A percentile compares a stretch with the other conserved stretches of the same genome.
Conservation (phyloP, 106 monocot genomes). For the Phalaenopsis aphrodite region DNA sequence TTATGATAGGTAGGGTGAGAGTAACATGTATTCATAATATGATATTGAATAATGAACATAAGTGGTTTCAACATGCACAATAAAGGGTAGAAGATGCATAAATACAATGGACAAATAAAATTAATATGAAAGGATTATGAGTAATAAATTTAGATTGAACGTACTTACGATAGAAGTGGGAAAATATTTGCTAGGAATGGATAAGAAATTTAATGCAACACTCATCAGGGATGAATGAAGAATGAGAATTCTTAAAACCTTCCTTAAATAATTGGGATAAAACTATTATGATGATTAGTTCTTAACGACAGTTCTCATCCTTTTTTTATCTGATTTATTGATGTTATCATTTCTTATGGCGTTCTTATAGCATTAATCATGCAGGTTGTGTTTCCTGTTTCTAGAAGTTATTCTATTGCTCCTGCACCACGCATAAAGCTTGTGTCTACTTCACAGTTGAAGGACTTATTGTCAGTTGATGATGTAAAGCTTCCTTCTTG, state of each 20-base stretch:
- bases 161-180: neutral
- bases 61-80: too few relatives aligned
- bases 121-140: too few relatives aligned
- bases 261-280: neutral
- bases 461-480: slow-evolving; percentile 52
- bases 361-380: slow-evolving; percentile 10
- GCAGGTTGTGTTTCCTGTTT: slow-evolving; percentile 77
- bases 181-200: neutral
- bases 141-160: too few relatives aligned
- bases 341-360: neutral
- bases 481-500: slow-evolving; percentile 90
- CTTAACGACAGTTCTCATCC: neutral
- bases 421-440: slow-evolving; percentile 72
- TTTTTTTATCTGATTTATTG: neutral
- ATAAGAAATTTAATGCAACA: too few relatives aligned
- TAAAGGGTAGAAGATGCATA: too few relatives aligned
- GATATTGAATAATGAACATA: too few relatives aligned
- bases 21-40: too few relatives aligned
- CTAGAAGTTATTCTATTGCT: slow-evolving; percentile 34
- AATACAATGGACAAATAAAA: too few relatives aligned
- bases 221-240: too few relatives aligned
- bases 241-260: neutral
- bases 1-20: too few relatives aligned
- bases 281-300: neutral
- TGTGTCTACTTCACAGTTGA: slow-evolving; percentile 58